These are phyloP conservation scores for Linum usitatissimum DNA, from an alignment of 345 rosid species.

Conservation along the genomic window DNA sequence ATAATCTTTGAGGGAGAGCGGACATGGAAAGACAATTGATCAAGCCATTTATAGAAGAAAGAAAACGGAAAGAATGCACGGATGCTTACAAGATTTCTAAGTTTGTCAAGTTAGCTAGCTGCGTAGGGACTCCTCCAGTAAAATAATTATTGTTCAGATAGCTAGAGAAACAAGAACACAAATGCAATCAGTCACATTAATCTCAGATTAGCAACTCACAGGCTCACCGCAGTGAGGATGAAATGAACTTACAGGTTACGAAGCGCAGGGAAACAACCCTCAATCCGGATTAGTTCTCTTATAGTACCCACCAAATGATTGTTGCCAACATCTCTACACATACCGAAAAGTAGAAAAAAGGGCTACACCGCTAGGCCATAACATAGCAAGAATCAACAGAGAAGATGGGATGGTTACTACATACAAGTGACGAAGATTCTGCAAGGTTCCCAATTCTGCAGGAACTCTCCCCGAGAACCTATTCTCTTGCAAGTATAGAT, in stretches of 20 bases:
- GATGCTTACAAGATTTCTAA: slow-evolving; percentile 79
- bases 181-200: neutral
- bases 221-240: neutral
- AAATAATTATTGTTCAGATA: slow-evolving; percentile 82
- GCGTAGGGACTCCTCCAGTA: slow-evolving; percentile 90
- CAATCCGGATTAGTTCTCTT: slow-evolving; percentile 78
- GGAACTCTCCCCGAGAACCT: slow-evolving; percentile 82
- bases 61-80: neutral
- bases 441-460: slow-evolving; percentile 64
- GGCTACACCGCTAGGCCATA: neutral
- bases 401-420: neutral
- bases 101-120: slow-evolving; percentile 75
- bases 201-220: neutral
- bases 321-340: slow-evolving; percentile 79
- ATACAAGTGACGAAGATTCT: slow-evolving; percentile 36
- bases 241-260: slow-evolving; percentile 63
- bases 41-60: neutral
- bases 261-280: slow-evolving; percentile 77
- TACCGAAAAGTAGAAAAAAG: neutral
- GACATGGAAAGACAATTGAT: neutral
- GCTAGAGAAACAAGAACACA: slow-evolving; percentile 24
- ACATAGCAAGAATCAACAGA: neutral
- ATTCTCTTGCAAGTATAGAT: slow-evolving; percentile 84
- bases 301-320: slow-evolving; percentile 92
- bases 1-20: neutral